These are phyloP conservation scores for Penicillium capsulatum DNA, from an alignment of 2,329 filamentous ascomycete species.

Conservation along the genomic window DNA sequence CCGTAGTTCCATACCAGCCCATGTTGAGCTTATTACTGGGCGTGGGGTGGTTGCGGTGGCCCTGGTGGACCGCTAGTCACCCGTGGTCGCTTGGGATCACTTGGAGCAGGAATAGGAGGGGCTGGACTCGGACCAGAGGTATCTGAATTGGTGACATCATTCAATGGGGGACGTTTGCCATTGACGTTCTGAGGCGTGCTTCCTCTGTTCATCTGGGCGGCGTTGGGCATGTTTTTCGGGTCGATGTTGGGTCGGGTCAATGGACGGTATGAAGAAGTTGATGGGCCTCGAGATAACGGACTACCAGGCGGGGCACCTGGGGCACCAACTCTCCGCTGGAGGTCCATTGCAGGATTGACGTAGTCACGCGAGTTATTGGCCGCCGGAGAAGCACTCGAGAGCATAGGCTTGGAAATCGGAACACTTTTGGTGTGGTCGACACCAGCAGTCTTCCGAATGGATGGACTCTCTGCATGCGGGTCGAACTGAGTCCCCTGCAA, in stretches of 20 bases:
- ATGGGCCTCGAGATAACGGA: constrained; percentile 33
- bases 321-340: constrained; percentile 36
- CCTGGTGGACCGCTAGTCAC: constrained; percentile 18
- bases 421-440: constrained; percentile 76
- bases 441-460: constrained; percentile 82
- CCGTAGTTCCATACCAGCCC: neutral
- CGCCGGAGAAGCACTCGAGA: constrained; percentile 29
- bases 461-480: constrained; percentile 71
- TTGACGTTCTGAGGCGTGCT: constrained; percentile 31
- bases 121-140: constrained; percentile 17
- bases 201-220: constrained; percentile 17
- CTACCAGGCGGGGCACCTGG: constrained; percentile 28
- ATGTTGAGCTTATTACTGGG: constrained; percentile 12
- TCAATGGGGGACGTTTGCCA: constrained; percentile 43
- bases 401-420: constrained; percentile 57
- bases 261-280: constrained; percentile 43
- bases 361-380: constrained; percentile 31
- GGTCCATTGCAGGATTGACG: constrained; percentile 35
- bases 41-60: constrained; percentile 13
- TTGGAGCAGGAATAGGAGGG: constrained; percentile 22
- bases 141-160: constrained; percentile 44
- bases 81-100: constrained; percentile 34
- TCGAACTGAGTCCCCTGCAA: constrained; percentile 59
- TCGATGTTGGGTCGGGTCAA: constrained; percentile 41
- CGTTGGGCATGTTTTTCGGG: constrained; percentile 19